phyloP scores from a whole-genome alignment of 495 filamentous ascomycete species.

The Lentithecium fluviatile region DNA sequence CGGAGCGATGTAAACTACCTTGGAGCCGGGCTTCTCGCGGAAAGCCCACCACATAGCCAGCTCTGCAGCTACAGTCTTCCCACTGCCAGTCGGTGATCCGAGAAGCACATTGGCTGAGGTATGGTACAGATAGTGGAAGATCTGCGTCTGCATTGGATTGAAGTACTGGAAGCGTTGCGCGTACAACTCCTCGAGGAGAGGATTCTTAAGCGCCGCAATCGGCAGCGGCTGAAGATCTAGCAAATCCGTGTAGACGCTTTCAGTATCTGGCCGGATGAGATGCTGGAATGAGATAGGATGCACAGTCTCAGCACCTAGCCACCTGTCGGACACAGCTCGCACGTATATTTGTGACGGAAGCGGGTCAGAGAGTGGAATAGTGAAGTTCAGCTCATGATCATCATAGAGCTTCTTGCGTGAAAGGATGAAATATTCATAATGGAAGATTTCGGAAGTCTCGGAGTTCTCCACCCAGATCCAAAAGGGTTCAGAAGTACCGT shows the following conservation, averaged over 20 bases:
- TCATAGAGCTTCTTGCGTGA: slow-evolving; percentile 84
- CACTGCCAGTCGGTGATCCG: slow-evolving; percentile 95
- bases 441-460: slow-evolving; percentile 95
- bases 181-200: slow-evolving; percentile 83
- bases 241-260: slow-evolving; percentile 93
- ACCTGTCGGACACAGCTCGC: slow-evolving; percentile 87
- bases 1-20: slow-evolving; percentile 97
- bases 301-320: slow-evolving; percentile 96
- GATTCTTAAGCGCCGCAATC: slow-evolving; percentile 82
- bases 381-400: slow-evolving; percentile 96
- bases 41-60: slow-evolving; percentile 99
- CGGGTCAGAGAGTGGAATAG: slow-evolving; percentile 90
- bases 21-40: slow-evolving; percentile 89
- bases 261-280: slow-evolving; percentile 93
- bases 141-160: slow-evolving; percentile 99
- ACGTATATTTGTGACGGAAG: slow-evolving; percentile 95
- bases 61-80: slow-evolving; percentile 94
- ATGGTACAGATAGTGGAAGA: slow-evolving; percentile 94
- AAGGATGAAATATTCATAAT: slow-evolving; percentile 95
- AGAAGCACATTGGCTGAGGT: slow-evolving; percentile 87
- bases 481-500: slow-evolving; percentile 92
- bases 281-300: slow-evolving; percentile 95
- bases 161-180: slow-evolving; percentile 87
- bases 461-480: slow-evolving; percentile 99
- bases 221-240: slow-evolving; percentile 89